Conservation (phyloP, 2,329 filamentous ascomycete species). For the Fusarium stilboides region DNA sequence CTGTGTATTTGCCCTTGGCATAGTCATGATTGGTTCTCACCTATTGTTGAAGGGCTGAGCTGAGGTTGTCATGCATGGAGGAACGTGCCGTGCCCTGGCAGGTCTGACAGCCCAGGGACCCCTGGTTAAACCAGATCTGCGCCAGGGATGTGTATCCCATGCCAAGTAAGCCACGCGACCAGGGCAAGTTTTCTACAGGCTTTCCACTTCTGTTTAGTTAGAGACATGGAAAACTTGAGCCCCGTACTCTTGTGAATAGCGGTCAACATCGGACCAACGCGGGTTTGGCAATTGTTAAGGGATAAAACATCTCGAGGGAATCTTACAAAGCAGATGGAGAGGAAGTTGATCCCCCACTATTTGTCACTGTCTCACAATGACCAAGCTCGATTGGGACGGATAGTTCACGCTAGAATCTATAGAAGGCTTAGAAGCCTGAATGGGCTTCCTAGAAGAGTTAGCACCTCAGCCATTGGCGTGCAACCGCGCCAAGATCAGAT, state of each 20-base stretch:
- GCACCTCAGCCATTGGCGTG: conserved; percentile 3
- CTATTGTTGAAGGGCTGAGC: neutral
- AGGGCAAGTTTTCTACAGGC: neutral
- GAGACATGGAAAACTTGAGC: neutral
- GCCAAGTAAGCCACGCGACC: conserved; percentile 17
- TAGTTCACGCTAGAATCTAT: conserved; percentile 47
- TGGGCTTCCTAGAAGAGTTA: conserved; percentile 34
- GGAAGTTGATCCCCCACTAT: conserved; percentile 25
- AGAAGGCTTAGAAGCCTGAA: conserved; percentile 30
- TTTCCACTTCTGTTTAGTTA: neutral
- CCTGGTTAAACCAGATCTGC: conserved; percentile 38
- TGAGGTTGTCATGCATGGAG: conserved; percentile 21
- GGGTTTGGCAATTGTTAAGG: neutral
- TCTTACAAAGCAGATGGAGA: neutral
- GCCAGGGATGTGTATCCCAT: conserved; percentile 31
- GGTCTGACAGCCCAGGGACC: conserved; percentile 41
- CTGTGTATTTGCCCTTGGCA: neutral
- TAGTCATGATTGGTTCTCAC: neutral
- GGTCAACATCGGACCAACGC: neutral
- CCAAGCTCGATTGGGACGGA: conserved; percentile 27
- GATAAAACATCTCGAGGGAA: neutral
- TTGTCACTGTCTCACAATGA: conserved; percentile 7
- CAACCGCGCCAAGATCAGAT: conserved; percentile 4
- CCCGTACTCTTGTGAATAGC: fast-evolving
- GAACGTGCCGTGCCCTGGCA: conserved; percentile 39